A percentile compares a stretch with the other conserved stretches of the same genome.
Evolutionary conservation across 495 filamentous ascomycete species (phyloP).

Genomic region (Aspergillus conjunctus): DNA sequence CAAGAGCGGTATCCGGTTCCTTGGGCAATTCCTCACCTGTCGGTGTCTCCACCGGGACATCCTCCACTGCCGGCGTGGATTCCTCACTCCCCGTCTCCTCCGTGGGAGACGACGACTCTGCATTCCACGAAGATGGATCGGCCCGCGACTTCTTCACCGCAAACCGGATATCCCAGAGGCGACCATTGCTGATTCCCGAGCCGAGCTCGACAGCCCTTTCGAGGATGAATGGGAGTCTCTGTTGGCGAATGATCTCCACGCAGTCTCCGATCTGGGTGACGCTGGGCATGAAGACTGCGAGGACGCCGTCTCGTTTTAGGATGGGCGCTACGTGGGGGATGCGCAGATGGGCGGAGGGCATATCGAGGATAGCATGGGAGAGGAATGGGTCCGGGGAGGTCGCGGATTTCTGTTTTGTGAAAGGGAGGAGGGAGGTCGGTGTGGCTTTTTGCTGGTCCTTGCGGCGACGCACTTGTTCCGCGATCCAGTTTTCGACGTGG

Average conservation of each 20-base stretch:
- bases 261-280: conserved; percentile 73
- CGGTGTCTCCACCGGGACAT: neutral
- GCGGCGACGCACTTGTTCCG: conserved; percentile 45
- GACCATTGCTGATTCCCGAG: conserved; percentile 53
- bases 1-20: conserved; percentile 53
- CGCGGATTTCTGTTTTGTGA: conserved; percentile 14
- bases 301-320: conserved; percentile 60
- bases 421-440: conserved; percentile 28
- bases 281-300: conserved; percentile 72
- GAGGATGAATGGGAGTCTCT: conserved; percentile 56
- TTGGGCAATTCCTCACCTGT: conserved; percentile 19
- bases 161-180: conserved; percentile 67
- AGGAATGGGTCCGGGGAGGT: conserved; percentile 56
- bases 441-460: neutral
- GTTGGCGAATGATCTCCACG: conserved; percentile 52
- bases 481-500: conserved; percentile 64
- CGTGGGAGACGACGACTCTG: neutral
- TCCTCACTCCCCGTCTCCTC: neutral
- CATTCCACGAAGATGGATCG: conserved; percentile 42
- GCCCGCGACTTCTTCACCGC: conserved; percentile 49
- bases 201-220: conserved; percentile 70
- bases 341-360: conserved; percentile 62
- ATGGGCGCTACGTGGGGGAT: conserved; percentile 58
- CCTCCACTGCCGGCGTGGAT: neutral
- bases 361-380: conserved; percentile 67